Percentiles rank a stretch among this genome's conserved stretches.
Evolutionary conservation across 1,284 basidiomycete genomes (phyloP).

Genomic region (Apiotrichum akiyoshidainum): DNA sequence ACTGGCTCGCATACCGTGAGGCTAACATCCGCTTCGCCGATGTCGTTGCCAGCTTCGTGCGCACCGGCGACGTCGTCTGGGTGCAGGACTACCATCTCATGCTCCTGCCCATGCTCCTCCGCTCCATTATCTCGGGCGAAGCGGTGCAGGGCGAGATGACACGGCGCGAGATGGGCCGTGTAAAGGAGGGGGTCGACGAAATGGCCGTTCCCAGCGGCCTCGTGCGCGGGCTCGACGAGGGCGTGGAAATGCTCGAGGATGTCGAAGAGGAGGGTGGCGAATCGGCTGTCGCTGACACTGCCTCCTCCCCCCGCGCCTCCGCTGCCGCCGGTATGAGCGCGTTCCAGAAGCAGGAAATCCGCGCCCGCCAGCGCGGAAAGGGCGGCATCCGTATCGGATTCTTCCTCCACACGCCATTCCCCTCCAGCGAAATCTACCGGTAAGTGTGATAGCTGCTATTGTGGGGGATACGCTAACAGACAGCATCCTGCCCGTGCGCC

Average conservation of each 20-base stretch:
- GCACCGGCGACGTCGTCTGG: constrained; percentile 92
- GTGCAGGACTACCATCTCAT: constrained; percentile 98
- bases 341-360: constrained; percentile 45
- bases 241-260: constrained; percentile 40
- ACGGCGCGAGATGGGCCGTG: constrained; percentile 65
- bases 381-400: constrained; percentile 83
- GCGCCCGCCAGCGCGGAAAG: constrained; percentile 47
- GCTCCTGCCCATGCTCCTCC: constrained; percentile 92
- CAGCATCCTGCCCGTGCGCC: constrained; percentile 91
- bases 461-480: constrained; percentile 8
- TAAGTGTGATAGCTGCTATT: constrained; percentile 47
- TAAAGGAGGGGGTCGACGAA: constrained; percentile 66
- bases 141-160: constrained; percentile 62
- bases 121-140: constrained; percentile 76
- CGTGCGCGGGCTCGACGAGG: constrained; percentile 33
- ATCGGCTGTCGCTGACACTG: constrained; percentile 7
- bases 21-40: constrained; percentile 95
- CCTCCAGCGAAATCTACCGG: constrained; percentile 96
- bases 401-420: constrained; percentile 98
- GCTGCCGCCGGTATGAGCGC: constrained; percentile 33
- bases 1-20: constrained; percentile 96
- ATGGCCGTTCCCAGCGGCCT: constrained; percentile 54
- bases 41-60: constrained; percentile 71
- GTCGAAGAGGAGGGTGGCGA: constrained; percentile 43
- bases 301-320: not conserved